phyloP scores from a whole-genome alignment of 257 asterid genomes.

The Ballota nigra region DNA sequence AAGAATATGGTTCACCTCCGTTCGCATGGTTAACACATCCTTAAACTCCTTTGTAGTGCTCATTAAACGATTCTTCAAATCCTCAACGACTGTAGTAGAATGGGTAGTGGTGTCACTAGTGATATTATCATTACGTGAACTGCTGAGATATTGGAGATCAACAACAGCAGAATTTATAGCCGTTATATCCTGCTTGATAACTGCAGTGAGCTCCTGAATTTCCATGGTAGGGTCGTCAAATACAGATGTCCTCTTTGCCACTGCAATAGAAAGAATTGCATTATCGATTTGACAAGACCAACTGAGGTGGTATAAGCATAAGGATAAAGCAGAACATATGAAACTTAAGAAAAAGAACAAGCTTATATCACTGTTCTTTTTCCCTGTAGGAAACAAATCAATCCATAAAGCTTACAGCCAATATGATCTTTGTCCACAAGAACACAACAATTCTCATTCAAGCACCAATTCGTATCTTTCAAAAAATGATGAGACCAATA shows the following conservation, averaged over 20 bases:
- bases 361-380: background rate
- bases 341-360: background rate
- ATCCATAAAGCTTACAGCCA: background rate
- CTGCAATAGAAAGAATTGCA: constrained; percentile 37
- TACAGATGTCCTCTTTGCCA: constrained; percentile 90
- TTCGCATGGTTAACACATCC: constrained; percentile 90
- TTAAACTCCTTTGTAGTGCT: constrained; percentile 87
- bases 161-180: constrained; percentile 89
- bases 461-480: background rate
- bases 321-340: background rate
- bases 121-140: constrained; percentile 53
- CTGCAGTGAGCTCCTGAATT: constrained; percentile 89
- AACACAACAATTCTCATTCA: constrained; percentile 1
- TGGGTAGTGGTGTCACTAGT: constrained; percentile 80
- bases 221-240: constrained; percentile 94
- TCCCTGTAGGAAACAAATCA: background rate
- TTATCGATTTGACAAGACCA: background rate
- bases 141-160: constrained; percentile 78
- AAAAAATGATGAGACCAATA: background rate
- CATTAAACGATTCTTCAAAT: constrained; percentile 89
- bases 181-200: constrained; percentile 91
- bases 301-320: background rate
- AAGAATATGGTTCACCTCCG: constrained; percentile 63
- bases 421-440: background rate
- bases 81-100: constrained; percentile 91